A percentile compares a stretch with the other conserved stretches of the same genome.
These are phyloP conservation scores for Capronia americana DNA, from an alignment of 2,329 filamentous ascomycete genomes.

Conservation along the genomic window DNA sequence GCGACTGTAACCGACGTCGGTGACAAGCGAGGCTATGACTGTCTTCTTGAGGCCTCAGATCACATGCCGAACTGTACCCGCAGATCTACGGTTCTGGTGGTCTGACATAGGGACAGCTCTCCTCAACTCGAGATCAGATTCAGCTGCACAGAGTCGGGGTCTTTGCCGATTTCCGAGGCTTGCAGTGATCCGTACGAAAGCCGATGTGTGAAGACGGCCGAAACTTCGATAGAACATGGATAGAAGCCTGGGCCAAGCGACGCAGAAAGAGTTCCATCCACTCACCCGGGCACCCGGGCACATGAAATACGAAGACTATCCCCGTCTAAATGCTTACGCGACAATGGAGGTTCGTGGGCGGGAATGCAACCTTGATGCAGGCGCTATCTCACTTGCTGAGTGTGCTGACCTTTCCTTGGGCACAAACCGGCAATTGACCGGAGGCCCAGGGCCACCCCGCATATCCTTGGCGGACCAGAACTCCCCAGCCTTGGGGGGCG, in stretches of 20 bases:
- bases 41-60: neutral
- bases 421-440: constrained; percentile 13
- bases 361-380: neutral
- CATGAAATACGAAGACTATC: neutral
- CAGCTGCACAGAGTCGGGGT: neutral
- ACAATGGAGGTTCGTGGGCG: neutral
- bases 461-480: constrained; percentile 15
- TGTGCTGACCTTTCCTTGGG: neutral
- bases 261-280: neutral
- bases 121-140: neutral
- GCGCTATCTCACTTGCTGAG: neutral
- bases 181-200: neutral
- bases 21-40: neutral
- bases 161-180: neutral
- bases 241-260: neutral
- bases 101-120: neutral
- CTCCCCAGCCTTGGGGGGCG: neutral
- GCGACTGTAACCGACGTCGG: neutral
- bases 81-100: neutral
- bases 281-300: neutral
- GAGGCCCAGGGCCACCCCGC: neutral
- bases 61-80: neutral
- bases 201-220: neutral
- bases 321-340: constrained; percentile 14
- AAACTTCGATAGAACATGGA: neutral